Evolutionary conservation across 73 alveolate genomes (phyloP).

Genomic region (Breviolum minutum): DNA sequence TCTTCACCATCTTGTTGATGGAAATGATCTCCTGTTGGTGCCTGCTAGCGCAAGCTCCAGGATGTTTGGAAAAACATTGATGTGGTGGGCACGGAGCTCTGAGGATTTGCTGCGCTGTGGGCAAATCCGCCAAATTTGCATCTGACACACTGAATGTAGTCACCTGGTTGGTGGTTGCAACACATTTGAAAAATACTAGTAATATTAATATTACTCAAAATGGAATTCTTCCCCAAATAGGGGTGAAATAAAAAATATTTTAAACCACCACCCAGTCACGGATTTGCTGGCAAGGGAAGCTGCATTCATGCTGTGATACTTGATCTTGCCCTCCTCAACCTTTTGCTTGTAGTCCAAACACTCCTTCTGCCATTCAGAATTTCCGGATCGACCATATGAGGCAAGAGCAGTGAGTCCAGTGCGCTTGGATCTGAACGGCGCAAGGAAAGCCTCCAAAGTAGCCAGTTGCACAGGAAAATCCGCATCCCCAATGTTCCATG

Average conservation of each 20-base stretch:
- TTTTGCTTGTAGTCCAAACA: neutral
- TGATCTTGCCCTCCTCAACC: neutral
- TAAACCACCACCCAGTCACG: too few relatives aligned
- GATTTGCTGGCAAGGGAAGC: neutral
- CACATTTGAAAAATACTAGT: too few relatives aligned
- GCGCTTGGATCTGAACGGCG: neutral
- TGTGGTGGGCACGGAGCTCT: neutral
- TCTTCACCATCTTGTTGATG: neutral
- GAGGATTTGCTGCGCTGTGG: neutral
- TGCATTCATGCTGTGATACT: neutral
- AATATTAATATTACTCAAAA: too few relatives aligned
- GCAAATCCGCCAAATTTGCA: neutral
- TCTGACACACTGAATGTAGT: neutral
- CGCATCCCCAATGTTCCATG: neutral
- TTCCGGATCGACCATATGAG: neutral
- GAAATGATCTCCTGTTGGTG: neutral
- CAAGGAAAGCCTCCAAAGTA: neutral
- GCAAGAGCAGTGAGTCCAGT: neutral
- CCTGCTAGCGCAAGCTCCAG: neutral
- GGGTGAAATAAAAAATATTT: too few relatives aligned
- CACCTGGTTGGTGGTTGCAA: too few relatives aligned
- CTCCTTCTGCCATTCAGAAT: neutral
- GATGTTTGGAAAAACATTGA: neutral
- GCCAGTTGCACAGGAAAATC: neutral
- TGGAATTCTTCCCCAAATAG: too few relatives aligned